Conservation (phyloP, 148 eudicot species). For the Camellia sinensis region DNA sequence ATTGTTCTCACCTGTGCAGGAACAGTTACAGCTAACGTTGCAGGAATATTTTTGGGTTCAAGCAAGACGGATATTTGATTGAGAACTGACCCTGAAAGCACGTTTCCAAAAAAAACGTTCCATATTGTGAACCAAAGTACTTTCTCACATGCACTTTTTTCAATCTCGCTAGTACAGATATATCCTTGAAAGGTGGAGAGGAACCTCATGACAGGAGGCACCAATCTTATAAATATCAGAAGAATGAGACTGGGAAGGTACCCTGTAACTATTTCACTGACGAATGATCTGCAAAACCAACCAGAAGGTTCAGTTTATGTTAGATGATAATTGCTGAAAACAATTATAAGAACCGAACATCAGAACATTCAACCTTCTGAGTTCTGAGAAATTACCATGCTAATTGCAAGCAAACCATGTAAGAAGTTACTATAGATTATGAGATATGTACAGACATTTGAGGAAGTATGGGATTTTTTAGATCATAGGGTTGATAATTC, state of each 20-base stretch:
- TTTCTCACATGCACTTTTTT: slow-evolving; percentile 74
- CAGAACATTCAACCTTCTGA: background rate
- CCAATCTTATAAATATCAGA: slow-evolving; percentile 47
- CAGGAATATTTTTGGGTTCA: slow-evolving; percentile 58
- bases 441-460: background rate
- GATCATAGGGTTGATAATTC: background rate
- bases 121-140: slow-evolving; percentile 69
- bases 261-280: slow-evolving; percentile 65
- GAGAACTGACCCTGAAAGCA: slow-evolving; percentile 68
- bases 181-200: slow-evolving; percentile 73
- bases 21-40: slow-evolving; percentile 55
- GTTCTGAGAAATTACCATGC: background rate
- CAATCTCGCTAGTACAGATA: slow-evolving; percentile 61
- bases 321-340: background rate
- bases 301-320: background rate
- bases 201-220: slow-evolving; percentile 74
- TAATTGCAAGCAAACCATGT: background rate
- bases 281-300: slow-evolving; percentile 44
- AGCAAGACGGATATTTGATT: slow-evolving; percentile 48
- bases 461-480: background rate
- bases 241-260: slow-evolving; percentile 83
- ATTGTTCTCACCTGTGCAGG: slow-evolving; percentile 63
- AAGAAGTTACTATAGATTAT: background rate
- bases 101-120: slow-evolving; percentile 78
- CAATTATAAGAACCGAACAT: background rate